Percentiles rank a stretch among this genome's conserved stretches.
phyloP scores from a whole-genome alignment of 768 basidiomycete species.

The Mycena venus region DNA sequence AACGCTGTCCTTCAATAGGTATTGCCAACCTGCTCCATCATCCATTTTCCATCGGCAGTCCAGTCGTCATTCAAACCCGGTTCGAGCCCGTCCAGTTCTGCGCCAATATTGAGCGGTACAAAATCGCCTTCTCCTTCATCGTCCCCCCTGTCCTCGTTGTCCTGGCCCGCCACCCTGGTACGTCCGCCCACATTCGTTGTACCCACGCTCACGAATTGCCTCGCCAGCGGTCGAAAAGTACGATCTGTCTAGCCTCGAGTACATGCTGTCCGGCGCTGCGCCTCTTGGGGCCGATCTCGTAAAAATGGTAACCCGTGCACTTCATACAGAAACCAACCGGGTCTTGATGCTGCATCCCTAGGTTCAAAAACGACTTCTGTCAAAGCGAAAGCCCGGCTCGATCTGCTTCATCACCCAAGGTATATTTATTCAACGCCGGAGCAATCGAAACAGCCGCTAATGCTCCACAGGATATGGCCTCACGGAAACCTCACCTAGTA shows the following conservation, averaged over 20 bases:
- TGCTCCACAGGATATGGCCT: constrained; percentile 63
- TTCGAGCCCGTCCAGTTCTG: constrained; percentile 71
- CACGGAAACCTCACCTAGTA: constrained; percentile 74
- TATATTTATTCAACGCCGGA: neutral
- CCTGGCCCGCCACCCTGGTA: constrained; percentile 67
- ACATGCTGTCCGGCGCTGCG: constrained; percentile 73
- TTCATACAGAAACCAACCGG: constrained; percentile 36
- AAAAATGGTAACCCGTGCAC: constrained; percentile 40
- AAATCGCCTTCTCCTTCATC: constrained; percentile 58
- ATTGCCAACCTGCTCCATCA: constrained; percentile 30
- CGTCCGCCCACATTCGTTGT: constrained; percentile 25
- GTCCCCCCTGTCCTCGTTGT: constrained; percentile 78
- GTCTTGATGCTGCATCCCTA: neutral
- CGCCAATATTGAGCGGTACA: constrained; percentile 64
- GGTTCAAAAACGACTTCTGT: constrained; percentile 18
- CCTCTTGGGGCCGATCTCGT: constrained; percentile 70
- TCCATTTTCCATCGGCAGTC: constrained; percentile 53
- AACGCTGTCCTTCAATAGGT: neutral
- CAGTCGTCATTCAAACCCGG: constrained; percentile 60
- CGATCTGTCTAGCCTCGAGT: constrained; percentile 62
- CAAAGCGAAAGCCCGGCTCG: constrained; percentile 16
- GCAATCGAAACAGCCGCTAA: neutral
- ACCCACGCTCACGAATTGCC: neutral
- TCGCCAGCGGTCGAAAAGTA: constrained; percentile 60
- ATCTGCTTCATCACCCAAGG: constrained; percentile 40